These are phyloP conservation scores for Peronospora belbahrii DNA, from an alignment of 352 stramenopile genomes.

Conservation along the genomic window DNA sequence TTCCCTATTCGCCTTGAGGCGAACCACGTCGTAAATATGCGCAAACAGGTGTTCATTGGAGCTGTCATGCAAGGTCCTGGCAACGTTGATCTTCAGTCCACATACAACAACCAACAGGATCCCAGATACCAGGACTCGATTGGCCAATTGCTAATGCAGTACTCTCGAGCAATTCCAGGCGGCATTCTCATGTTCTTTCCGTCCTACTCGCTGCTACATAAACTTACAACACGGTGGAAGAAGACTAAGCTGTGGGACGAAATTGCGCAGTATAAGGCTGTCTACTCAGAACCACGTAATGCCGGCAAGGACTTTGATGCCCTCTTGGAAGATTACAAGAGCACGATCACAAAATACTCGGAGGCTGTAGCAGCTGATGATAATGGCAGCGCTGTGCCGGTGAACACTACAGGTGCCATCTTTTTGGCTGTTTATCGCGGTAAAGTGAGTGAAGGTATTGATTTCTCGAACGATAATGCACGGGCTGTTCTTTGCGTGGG, in stretches of 20 bases:
- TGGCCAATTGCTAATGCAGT: conserved; percentile 65
- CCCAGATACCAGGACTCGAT: conserved; percentile 77
- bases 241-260: conserved; percentile 56
- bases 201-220: conserved; percentile 76
- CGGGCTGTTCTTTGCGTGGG: conserved; percentile 96
- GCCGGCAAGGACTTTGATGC: conserved; percentile 79
- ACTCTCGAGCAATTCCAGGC: conserved; percentile 55
- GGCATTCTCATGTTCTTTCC: conserved; percentile 85
- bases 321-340: conserved; percentile 68
- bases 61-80: conserved; percentile 60
- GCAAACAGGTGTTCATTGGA: conserved; percentile 77
- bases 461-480: conserved; percentile 97
- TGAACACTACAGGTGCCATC: conserved; percentile 75
- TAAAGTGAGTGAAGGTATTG: conserved; percentile 98
- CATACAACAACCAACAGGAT: conserved; percentile 78
- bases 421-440: conserved; percentile 97
- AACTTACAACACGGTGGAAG: conserved; percentile 56
- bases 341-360: conserved; percentile 12
- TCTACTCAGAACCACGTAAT: conserved; percentile 64
- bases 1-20: conserved; percentile 79
- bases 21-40: conserved; percentile 85
- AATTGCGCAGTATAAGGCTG: conserved; percentile 49
- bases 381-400: background rate
- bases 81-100: conserved; percentile 62
- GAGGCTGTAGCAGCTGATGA: background rate